phyloP scores from a whole-genome alignment of 2,329 filamentous ascomycete species.

The Colletotrichum sp. region DNA sequence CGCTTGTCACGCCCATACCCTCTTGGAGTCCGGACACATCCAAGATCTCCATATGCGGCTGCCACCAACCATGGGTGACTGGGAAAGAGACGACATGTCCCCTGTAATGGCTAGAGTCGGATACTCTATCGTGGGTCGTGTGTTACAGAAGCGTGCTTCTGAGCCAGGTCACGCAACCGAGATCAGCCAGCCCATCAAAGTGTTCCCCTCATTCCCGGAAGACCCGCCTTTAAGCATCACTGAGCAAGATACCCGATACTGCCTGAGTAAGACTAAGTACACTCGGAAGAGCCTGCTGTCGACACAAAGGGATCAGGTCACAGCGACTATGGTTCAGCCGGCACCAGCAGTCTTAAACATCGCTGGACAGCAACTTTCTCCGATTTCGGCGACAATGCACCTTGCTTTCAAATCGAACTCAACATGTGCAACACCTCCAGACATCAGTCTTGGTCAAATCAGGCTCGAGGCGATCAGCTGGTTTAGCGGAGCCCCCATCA shows the following conservation, averaged over 20 bases:
- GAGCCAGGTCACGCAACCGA: conserved; percentile 40
- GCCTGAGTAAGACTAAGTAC: conserved; percentile 54
- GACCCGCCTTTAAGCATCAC: conserved; percentile 57
- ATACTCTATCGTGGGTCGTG: conserved; percentile 55
- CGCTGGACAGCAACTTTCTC: conserved; percentile 49
- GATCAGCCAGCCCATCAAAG: conserved; percentile 48
- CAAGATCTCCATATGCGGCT: conserved; percentile 57
- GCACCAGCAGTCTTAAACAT: conserved; percentile 52
- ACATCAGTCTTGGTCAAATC: conserved; percentile 49
- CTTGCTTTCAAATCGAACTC: conserved; percentile 52
- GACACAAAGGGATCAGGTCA: conserved; percentile 53
- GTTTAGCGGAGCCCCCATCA: conserved; percentile 52
- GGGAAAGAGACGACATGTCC: conserved; percentile 59
- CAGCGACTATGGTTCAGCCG: conserved; percentile 49
- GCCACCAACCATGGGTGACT: conserved; percentile 58
- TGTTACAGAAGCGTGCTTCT: conserved; percentile 30
- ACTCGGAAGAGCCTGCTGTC: conserved; percentile 58
- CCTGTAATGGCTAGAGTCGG: conserved; percentile 60
- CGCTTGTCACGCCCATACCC: conserved; percentile 61
- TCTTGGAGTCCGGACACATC: conserved; percentile 46
- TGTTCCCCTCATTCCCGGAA: conserved; percentile 55
- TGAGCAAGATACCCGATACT: conserved; percentile 52
- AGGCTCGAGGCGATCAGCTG: conserved; percentile 59
- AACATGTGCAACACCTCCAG: conserved; percentile 48
- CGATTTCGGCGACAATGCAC: conserved; percentile 45